Conservation (phyloP, 345 rosid genomes). For the Arabis hirsuta region DNA sequence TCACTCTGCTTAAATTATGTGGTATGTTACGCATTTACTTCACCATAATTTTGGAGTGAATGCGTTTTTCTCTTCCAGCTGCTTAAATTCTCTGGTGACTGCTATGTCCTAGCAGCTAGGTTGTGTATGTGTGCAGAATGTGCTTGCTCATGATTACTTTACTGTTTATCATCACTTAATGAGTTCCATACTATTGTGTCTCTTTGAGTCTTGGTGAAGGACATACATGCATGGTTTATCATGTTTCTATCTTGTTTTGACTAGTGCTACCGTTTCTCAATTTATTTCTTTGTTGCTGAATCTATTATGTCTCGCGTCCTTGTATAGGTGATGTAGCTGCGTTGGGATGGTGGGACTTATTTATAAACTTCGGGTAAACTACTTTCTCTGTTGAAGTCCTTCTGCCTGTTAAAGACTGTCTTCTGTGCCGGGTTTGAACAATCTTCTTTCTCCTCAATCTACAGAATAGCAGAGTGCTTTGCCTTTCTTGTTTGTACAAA, state of each 20-base stretch:
- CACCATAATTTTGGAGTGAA: neutral
- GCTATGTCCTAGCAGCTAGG: neutral
- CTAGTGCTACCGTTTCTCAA: neutral
- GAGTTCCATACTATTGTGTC: no score
- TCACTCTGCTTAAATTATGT: constrained; percentile 85
- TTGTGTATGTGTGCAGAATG: neutral
- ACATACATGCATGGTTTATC: neutral
- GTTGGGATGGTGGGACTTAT: constrained; percentile 96
- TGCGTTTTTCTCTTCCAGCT: neutral
- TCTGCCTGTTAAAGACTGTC: neutral
- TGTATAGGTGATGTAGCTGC: constrained; percentile 79
- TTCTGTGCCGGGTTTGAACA: constrained; percentile 1
- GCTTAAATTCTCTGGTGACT: neutral
- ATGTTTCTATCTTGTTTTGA: neutral
- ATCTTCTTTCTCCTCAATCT: constrained; percentile 26
- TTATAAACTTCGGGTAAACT: constrained; percentile 79
- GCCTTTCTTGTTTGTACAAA: constrained; percentile 89
- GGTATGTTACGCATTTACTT: constrained; percentile 54
- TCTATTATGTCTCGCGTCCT: constrained; percentile 14
- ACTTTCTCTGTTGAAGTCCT: constrained; percentile 25
- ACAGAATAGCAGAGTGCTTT: constrained; percentile 93
- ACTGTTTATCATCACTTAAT: no score
- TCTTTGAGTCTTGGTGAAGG: no score
- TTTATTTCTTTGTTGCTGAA: constrained; percentile 21
- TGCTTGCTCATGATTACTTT: constrained; percentile 2